Evolutionary conservation across 2,329 filamentous ascomycete genomes (phyloP).

Genomic region (Hypomyces perniciosus): DNA sequence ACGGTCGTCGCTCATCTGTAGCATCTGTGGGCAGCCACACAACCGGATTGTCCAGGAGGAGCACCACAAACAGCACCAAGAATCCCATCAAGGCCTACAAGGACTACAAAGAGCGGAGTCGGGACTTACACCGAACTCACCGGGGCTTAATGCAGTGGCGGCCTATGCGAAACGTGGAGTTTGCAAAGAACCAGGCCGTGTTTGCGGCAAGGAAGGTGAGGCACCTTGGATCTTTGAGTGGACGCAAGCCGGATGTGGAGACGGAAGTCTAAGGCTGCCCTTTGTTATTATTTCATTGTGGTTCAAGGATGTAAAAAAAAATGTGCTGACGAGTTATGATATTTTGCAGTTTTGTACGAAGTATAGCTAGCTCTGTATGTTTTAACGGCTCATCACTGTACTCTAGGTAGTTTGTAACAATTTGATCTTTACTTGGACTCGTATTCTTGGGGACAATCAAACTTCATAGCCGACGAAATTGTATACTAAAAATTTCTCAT

Average conservation of each 20-base stretch:
- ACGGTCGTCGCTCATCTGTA: too few species aligned
- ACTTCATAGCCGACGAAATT: too few species aligned
- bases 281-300: neutral
- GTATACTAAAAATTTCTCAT: too few species aligned
- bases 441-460: too few species aligned
- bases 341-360: too few species aligned
- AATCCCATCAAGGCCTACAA: constrained; percentile 54
- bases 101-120: constrained; percentile 61
- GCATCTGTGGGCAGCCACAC: constrained; percentile 23
- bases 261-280: constrained; percentile 56
- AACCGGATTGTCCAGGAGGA: constrained; percentile 24
- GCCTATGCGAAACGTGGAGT: constrained; percentile 76
- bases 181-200: constrained; percentile 81
- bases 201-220: constrained; percentile 71
- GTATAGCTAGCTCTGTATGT: too few species aligned
- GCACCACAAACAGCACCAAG: constrained; percentile 32
- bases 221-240: constrained; percentile 69
- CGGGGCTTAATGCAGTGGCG: constrained; percentile 93
- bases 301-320: too few species aligned
- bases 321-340: too few species aligned
- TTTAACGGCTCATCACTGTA: too few species aligned
- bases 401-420: too few species aligned
- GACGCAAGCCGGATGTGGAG: constrained; percentile 82
- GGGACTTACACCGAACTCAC: constrained; percentile 77
- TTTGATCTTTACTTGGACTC: too few species aligned